Evolutionary conservation across 1,284 basidiomycete genomes (phyloP).

Genomic region (Leccinum fuscescens): DNA sequence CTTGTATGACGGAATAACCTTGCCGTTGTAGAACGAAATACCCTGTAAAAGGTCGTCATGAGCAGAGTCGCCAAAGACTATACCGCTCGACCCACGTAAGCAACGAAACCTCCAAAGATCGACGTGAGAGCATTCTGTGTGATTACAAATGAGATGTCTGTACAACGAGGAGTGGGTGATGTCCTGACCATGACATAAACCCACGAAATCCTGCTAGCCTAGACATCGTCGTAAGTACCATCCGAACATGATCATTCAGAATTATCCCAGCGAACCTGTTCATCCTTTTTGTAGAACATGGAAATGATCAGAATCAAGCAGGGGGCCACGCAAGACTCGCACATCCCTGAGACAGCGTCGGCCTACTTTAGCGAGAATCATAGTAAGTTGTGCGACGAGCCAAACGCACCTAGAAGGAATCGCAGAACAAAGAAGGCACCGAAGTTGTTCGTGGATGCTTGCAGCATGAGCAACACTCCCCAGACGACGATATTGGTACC

Average conservation of each 20-base stretch:
- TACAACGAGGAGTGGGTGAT: neutral
- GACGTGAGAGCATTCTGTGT: slow-evolving; percentile 57
- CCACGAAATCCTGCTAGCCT: slow-evolving; percentile 61
- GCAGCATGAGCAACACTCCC: slow-evolving; percentile 47
- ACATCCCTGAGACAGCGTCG: slow-evolving; percentile 48
- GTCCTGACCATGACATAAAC: slow-evolving; percentile 63
- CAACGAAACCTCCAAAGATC: slow-evolving; percentile 66
- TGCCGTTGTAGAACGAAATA: slow-evolving; percentile 54
- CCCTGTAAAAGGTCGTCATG: slow-evolving; percentile 37
- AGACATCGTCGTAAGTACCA: slow-evolving; percentile 1
- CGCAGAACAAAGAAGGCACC: slow-evolving; percentile 61
- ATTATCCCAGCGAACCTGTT: slow-evolving; percentile 43
- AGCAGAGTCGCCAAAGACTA: neutral
- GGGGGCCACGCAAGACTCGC: slow-evolving; percentile 62
- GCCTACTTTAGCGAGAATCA: neutral
- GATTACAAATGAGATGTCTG: neutral
- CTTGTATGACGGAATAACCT: slow-evolving; percentile 51
- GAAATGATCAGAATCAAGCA: slow-evolving; percentile 63
- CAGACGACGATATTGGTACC: too few species aligned
- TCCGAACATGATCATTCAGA: neutral
- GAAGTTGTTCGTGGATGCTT: slow-evolving; percentile 56
- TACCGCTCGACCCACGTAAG: slow-evolving; percentile 44
- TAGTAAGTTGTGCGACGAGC: neutral
- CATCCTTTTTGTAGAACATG: slow-evolving; percentile 71
- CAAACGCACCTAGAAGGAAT: slow-evolving; percentile 51